These are phyloP conservation scores for Termitomyces heimii DNA, from an alignment of 768 basidiomycete genomes.

Conservation along the genomic window DNA sequence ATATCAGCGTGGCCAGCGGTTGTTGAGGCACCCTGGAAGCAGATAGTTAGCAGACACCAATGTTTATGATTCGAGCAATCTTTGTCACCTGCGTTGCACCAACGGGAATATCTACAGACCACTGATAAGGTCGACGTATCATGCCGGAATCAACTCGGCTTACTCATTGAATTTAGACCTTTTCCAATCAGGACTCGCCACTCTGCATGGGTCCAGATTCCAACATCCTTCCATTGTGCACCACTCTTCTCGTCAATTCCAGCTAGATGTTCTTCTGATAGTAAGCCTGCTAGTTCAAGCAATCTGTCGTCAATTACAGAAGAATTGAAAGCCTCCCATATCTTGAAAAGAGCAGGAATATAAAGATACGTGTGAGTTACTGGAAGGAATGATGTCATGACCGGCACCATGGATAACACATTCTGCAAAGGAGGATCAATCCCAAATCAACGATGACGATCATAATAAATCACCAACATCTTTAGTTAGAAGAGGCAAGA, in stretches of 20 bases:
- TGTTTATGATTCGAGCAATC: not conserved
- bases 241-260: conserved; percentile 51
- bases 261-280: conserved; percentile 67
- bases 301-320: conserved; percentile 69
- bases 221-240: conserved; percentile 73
- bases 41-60: not conserved
- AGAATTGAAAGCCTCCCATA: conserved; percentile 80
- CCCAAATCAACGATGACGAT: not conserved
- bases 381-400: conserved; percentile 75
- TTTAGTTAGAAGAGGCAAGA: conserved; percentile 66
- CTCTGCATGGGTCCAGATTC: conserved; percentile 82
- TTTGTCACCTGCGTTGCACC: conserved; percentile 54
- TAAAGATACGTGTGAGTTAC: conserved; percentile 60
- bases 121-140: not conserved
- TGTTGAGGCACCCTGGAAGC: conserved; percentile 48
- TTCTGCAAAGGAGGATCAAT: conserved; percentile 33
- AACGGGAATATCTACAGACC: conserved; percentile 57
- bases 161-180: conserved; percentile 77
- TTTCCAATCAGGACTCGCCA: conserved; percentile 83
- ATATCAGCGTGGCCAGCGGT: conserved; percentile 70
- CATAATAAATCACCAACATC: conserved; percentile 41
- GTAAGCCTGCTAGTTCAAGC: conserved; percentile 60
- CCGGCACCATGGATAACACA: conserved; percentile 64
- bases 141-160: conserved; percentile 14
- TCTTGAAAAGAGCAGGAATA: conserved; percentile 62